These are phyloP conservation scores for Magnusiomyces tetraspermus DNA, from an alignment of 1,139 yeast genomes.

Conservation along the genomic window DNA sequence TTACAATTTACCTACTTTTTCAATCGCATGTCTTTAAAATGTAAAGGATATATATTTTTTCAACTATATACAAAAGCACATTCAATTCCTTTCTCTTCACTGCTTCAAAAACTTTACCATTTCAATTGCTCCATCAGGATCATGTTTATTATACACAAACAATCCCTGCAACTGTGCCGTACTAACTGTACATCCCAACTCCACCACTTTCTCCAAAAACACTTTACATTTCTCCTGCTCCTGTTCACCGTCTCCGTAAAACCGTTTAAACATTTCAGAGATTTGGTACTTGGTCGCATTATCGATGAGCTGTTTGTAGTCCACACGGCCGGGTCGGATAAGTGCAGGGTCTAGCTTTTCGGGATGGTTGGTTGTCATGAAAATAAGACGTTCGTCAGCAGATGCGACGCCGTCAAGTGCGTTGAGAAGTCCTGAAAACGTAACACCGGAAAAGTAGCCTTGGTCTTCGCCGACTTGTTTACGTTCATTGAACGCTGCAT, in stretches of 20 bases:
- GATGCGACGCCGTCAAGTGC: slow-evolving; percentile 98
- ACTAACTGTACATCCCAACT: slow-evolving; percentile 54
- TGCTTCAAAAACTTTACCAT: slow-evolving; percentile 38
- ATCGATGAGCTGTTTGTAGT: slow-evolving; percentile 68
- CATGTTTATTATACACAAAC: slow-evolving; percentile 83
- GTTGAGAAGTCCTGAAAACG: slow-evolving; percentile 86
- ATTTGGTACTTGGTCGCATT: slow-evolving; percentile 82
- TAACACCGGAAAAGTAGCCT: slow-evolving; percentile 67
- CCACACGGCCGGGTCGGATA: slow-evolving; percentile 90
- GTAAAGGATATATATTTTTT: too few relatives aligned
- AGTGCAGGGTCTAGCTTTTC: slow-evolving; percentile 71
- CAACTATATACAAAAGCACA: too few relatives aligned
- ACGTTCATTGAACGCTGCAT: slow-evolving; percentile 87
- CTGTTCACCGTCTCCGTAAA: slow-evolving; percentile 66
- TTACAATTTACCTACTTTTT: too few relatives aligned
- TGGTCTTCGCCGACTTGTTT: slow-evolving; percentile 59
- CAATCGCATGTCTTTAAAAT: too few relatives aligned
- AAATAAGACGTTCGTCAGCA: slow-evolving; percentile 91
- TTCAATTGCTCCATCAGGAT: slow-evolving; percentile 64
- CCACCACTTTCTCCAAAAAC: slow-evolving; percentile 47
- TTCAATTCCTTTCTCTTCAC: slow-evolving; percentile 4
- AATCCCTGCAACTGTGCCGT: slow-evolving; percentile 95
- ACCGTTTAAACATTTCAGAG: slow-evolving; percentile 72
- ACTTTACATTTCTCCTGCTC: slow-evolving; percentile 50
- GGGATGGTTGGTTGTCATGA: slow-evolving; percentile 98